Conservation (phyloP, 2,329 filamentous ascomycete genomes). For the Davidsoniella neocaledoniae region DNA sequence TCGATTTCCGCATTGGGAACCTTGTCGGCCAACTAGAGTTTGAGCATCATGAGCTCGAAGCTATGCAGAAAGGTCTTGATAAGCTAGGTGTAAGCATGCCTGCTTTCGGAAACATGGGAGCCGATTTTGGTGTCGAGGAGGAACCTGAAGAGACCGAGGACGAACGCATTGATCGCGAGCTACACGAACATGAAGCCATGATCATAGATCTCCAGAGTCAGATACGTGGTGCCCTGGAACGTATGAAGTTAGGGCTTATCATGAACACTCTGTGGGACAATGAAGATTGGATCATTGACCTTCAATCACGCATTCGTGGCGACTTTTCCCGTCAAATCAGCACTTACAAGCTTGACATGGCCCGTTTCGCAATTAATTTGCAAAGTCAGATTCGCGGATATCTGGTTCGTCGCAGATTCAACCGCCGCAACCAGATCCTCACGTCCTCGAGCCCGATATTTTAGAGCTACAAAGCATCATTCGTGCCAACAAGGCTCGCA, state of each 20-base stretch:
- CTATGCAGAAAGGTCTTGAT: constrained; percentile 91
- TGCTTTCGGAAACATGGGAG: constrained; percentile 93
- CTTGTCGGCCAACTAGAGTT: constrained; percentile 93
- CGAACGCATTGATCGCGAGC: constrained; percentile 66
- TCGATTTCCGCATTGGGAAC: constrained; percentile 92
- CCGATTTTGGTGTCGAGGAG: constrained; percentile 78
- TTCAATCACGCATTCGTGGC: constrained; percentile 76
- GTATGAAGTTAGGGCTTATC: constrained; percentile 57
- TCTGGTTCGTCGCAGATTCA: constrained; percentile 48
- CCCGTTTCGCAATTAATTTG: constrained; percentile 57
- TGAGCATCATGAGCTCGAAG: constrained; percentile 91
- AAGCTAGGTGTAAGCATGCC: constrained; percentile 92
- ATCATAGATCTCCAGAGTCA: constrained; percentile 77
- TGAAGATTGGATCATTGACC: constrained; percentile 59
- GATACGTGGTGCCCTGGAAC: constrained; percentile 60
- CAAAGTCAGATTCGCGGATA: constrained; percentile 68
- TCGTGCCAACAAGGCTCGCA: constrained; percentile 6
- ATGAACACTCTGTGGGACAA: constrained; percentile 87
- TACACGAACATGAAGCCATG: constrained; percentile 55
- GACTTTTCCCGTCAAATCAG: constrained; percentile 74
- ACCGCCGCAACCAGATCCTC: constrained; percentile 48
- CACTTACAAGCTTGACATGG: constrained; percentile 70
- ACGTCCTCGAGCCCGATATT: constrained; percentile 53
- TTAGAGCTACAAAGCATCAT: constrained; percentile 55
- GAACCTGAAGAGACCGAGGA: constrained; percentile 77